Evolutionary conservation across 257 asterid species (phyloP), one percentile per base, ranked within the genome.

Genomic region (Anisodus tanguticus): DNA sequence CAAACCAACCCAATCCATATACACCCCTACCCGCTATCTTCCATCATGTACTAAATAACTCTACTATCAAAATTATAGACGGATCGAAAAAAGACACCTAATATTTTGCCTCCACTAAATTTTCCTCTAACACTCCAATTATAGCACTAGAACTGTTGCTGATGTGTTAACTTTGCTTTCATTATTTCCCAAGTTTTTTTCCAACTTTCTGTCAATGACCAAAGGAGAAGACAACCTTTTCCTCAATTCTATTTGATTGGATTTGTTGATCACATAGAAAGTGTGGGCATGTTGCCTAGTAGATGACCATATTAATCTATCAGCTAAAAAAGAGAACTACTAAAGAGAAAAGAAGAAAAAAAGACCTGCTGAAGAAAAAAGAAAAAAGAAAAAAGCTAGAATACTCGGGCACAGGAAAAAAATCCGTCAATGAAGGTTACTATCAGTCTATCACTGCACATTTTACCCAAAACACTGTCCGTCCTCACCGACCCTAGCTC

Each of bases 61-160:
- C 11, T 67, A 35, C 5, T 9, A 47, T 12, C 13, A 9, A 16
- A 58, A 0, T 15, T 10, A 3, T 0, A 67, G 5, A 35, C 5
- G 0, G 11, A 67, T 35, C 5, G 9, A 19, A 12, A 12, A 12
- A 11, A 12, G 13, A 15, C 47, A 66, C 10, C 45, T 35, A 31
- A 7, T 31, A 31, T 31, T 5, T 63, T 37, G 6, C 16, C 22
- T 67, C 3, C 8, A 17, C 16, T 0, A 3, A 0, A 37, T 22
- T 12, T 13, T 26, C 81, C 63, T 51, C 3, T 15, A 51, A 49
- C 19, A 47, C 80, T 47, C 80, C 35, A 72, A 19, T 19, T 19
- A 19, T 41, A 43, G 12, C 79, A 71, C 80, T 47, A 72, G 43
- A 45, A 76, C 60, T 45, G 43, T 74, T 49, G 59, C 80, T 45